Evolutionary conservation across 306 rosid genomes (phyloP), one percentile per base, ranked within the genome.

Genomic region (Spatholobus suberectus): DNA sequence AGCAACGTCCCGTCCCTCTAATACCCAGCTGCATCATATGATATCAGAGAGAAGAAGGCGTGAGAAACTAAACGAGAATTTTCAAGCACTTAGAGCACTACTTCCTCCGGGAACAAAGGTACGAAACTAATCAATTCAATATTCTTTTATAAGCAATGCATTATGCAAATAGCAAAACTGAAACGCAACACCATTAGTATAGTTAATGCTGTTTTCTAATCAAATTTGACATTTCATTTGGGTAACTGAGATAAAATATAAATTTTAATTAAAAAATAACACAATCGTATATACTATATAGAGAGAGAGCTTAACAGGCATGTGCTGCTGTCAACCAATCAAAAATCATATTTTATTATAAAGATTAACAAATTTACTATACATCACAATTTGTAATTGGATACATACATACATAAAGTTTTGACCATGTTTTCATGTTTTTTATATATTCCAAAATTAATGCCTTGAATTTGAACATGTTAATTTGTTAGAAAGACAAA

Each of bases 91-190:
- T 84, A 79, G 91, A 85, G 52, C 97, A 11, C 74, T 92, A 5
- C 98, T 96, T 63, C 98, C 98, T 20, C 90, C 90, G 0, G 96
- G 91, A 87, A 93, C 98, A 18, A 96, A 96, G 97, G 98, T 95
- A 87, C 57, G 34, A 5, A 84, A 14, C 15, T 7, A 12, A 15
- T 4, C 37, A 55, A 38, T 17, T 70, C 18, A 24, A 5, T 58
- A 0, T 47, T 70, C 6, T 83, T 62, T 14, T 59, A 13, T 14
- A 21, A 29, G 6, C 27, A 69, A 69, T 79, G 54, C 43, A 37
- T 68, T 37, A 9, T 51, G 34, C 14, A 32, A 14, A 26, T 4
- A 26, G 18, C 9, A 59, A 59, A 57, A 21, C 15, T n/a, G 2
- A 17, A 15, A 51, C 23, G 6, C 57, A 49, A 54, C 13, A 24